These are phyloP conservation scores for Dictyostelium citrinum DNA, from an alignment of 78 protist genomes.

Conservation along the genomic window DNA sequence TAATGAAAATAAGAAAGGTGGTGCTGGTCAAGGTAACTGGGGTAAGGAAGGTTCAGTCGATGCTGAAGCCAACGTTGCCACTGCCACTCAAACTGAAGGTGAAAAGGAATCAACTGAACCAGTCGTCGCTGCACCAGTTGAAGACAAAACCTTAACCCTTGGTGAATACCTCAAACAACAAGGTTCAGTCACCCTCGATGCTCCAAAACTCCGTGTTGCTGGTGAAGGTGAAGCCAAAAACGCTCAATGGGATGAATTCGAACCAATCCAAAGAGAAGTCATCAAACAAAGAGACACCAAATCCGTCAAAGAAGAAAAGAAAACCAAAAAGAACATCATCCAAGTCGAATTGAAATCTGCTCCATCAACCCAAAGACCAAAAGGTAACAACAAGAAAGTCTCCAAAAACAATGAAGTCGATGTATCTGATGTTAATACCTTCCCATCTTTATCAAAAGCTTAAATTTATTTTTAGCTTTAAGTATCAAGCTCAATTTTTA, in stretches of 20 bases:
- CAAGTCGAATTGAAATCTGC: conserved; percentile 18
- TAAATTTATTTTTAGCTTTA: neutral
- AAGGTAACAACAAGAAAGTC: neutral
- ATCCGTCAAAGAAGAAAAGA: conserved; percentile 55
- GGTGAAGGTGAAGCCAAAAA: conserved; percentile 72
- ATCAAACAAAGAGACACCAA: conserved; percentile 28
- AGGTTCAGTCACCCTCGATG: neutral
- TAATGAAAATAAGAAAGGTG: conserved; percentile 52
- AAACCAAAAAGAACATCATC: conserved; percentile 53
- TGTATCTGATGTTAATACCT: neutral
- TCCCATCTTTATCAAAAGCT: conserved; percentile 3
- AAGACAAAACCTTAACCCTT: conserved; percentile 54
- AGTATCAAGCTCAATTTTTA: neutral
- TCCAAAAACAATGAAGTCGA: neutral
- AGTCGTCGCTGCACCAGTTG: neutral
- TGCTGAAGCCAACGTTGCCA: neutral
- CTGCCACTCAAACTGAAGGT: conserved; percentile 10
- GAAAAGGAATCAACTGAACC: neutral
- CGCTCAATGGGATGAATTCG: conserved; percentile 64
- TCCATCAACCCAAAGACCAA: neutral
- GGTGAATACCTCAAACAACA: conserved; percentile 49
- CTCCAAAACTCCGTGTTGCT: conserved; percentile 55
- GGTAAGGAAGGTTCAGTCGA: conserved; percentile 21
- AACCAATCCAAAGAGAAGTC: conserved; percentile 39
- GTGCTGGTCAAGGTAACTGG: conserved; percentile 73